Evolutionary conservation across 352 stramenopile species (phyloP).

Genomic region (Globisporangium emineosum): DNA sequence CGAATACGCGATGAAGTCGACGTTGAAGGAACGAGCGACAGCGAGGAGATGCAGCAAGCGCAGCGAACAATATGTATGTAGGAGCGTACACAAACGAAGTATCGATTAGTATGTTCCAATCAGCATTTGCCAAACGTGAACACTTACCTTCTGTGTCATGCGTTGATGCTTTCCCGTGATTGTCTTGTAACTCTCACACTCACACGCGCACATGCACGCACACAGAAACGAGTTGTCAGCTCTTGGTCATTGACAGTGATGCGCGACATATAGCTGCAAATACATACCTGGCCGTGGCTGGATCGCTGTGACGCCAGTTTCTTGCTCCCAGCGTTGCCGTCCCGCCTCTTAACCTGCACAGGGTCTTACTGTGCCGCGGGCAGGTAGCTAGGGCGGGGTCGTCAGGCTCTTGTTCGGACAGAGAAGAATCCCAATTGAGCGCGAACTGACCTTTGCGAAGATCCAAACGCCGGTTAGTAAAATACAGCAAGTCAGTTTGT

Average conservation of each 20-base stretch:
- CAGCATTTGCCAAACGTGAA: slow-evolving; percentile 1
- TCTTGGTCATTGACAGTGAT: background rate
- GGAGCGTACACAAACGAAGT: background rate
- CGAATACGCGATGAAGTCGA: background rate
- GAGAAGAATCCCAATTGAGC: background rate
- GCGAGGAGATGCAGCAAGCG: background rate
- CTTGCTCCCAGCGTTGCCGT: background rate
- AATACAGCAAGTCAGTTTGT: background rate
- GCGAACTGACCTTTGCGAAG: background rate
- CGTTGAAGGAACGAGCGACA: background rate
- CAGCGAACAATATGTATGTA: background rate
- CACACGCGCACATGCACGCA: background rate
- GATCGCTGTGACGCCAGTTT: background rate
- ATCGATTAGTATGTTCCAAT: background rate
- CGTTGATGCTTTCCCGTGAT: background rate
- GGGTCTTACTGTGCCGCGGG: background rate
- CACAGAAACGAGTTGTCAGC: background rate
- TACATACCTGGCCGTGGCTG: background rate
- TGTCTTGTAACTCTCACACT: background rate
- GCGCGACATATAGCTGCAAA: too few relatives aligned
- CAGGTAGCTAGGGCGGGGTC: background rate
- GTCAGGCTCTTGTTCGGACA: background rate
- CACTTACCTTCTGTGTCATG: background rate
- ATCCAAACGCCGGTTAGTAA: background rate
- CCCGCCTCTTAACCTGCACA: background rate